phyloP scores from a whole-genome alignment of 78 protist genomes.

The Dictyostelium intermedium region DNA sequence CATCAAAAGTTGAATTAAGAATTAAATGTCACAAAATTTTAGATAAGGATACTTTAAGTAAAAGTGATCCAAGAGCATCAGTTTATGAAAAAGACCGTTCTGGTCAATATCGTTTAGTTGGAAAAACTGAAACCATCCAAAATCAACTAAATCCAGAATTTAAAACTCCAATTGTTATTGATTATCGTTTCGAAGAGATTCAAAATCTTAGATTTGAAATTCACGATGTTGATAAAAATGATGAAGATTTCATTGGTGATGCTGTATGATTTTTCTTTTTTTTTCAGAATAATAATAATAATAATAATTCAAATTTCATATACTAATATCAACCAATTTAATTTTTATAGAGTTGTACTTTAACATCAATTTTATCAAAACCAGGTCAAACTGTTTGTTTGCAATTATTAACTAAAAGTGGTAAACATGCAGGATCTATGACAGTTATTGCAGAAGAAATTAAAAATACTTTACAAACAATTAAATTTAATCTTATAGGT shows the following conservation, averaged over 20 bases:
- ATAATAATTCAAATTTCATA: too few relatives aligned
- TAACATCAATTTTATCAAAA: conserved; percentile 34
- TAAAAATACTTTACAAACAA: background rate
- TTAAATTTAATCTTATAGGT: conserved; percentile 1
- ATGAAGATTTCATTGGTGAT: conserved; percentile 58
- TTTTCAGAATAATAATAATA: background rate
- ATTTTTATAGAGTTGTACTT: background rate
- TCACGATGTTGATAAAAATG: conserved; percentile 69
- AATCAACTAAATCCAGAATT: conserved; percentile 69
- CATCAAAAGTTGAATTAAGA: conserved; percentile 52
- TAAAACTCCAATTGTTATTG: conserved; percentile 9
- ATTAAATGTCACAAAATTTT: conserved; percentile 14
- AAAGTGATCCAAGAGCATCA: background rate
- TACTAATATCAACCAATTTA: background rate
- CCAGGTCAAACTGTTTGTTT: conserved; percentile 25
- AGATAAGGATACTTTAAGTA: background rate
- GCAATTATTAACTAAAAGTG: background rate
- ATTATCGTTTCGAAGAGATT: conserved; percentile 77
- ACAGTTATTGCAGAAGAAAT: conserved; percentile 16
- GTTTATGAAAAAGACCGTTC: background rate
- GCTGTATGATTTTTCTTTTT: background rate
- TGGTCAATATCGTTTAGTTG: background rate
- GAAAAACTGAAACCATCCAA: conserved; percentile 57
- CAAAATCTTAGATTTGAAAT: conserved; percentile 50
- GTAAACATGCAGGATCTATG: conserved; percentile 15